Evolutionary conservation across 768 basidiomycete species (phyloP).

Genomic region (Agaricus blazei): DNA sequence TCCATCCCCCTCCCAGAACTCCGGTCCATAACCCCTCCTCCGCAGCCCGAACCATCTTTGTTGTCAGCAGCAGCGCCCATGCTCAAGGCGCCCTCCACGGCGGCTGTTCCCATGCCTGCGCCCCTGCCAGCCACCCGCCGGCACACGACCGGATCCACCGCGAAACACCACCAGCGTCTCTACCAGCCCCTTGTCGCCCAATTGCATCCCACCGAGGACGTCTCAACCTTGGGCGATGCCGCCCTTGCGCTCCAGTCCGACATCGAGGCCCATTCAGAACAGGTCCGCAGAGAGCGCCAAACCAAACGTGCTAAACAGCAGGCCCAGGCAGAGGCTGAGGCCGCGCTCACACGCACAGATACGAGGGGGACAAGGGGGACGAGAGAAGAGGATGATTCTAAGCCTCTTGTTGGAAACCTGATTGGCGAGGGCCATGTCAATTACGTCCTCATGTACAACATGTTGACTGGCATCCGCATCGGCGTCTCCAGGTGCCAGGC

Average conservation of each 20-base stretch:
- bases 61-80: background rate
- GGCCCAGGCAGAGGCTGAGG: conserved; percentile 57
- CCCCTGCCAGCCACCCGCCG: conserved; percentile 34
- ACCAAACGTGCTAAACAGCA: conserved; percentile 67
- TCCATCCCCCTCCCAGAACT: conserved; percentile 11
- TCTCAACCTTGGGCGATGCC: conserved; percentile 18
- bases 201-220: conserved; percentile 34
- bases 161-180: conserved; percentile 10
- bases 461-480: conserved; percentile 97
- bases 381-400: conserved; percentile 28
- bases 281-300: conserved; percentile 73
- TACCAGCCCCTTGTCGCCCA: conserved; percentile 11
- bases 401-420: conserved; percentile 85
- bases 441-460: conserved; percentile 99
- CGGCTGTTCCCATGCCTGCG: conserved; percentile 34
- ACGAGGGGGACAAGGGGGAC: conserved; percentile 15
- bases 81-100: background rate
- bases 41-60: conserved; percentile 12
- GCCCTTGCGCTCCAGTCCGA: conserved; percentile 60
- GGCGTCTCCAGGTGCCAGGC: conserved; percentile 96
- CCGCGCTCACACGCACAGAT: conserved; percentile 38
- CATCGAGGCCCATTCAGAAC: conserved; percentile 86
- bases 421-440: conserved; percentile 99
- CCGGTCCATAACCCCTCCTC: conserved; percentile 37
- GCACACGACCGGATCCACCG: conserved; percentile 64